Evolutionary conservation across 768 basidiomycete genomes (phyloP), one percentile per base, ranked within the genome.

Genomic region (Boletales sp.): DNA sequence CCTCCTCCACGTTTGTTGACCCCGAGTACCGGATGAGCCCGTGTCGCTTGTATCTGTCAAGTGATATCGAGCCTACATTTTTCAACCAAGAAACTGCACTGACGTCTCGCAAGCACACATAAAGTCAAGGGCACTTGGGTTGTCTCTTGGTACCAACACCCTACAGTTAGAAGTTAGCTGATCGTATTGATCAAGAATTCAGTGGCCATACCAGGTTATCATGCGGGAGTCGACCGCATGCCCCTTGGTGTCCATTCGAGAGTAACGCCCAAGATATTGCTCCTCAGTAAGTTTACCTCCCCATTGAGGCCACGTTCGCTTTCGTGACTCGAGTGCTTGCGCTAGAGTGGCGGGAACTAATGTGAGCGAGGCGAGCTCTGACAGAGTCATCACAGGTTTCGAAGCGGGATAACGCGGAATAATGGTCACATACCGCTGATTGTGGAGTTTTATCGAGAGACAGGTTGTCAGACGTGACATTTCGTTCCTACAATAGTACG

Each of bases 101-200:
- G 57, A 85, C 84, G 80, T 84, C 69, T 82, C 78, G 57, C 82
- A 84, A 17, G 82, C 74, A 57, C 76, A 83, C 58, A 78, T 61
- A 58, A 83, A 84, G 44, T 81, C 73, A 5, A 83, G 53, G 2
- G 79, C 75, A 5, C 66, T 63, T 0, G 81, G 77, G 48, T 80
- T 63, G 42, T 71, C 68, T 41, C 81, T 70, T 2, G 77, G 78
- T 31, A 77, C 80, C 13, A 86, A 67, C 8, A 86, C 77, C 84
- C 83, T 84, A 41, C 35, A 21, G 41, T 48, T 32, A 21, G 30
- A 15, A 44, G 25, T 28, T 28, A 31, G n/a, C 15, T 36, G 14
- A 18, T 5, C 35, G 19, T 8, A 39, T 44, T 50, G 30, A 28
- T 19, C n/a, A 42, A 28, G 44, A 32, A 11, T 14, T 21, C 12